These are phyloP conservation scores for Hylodesmum podocarpum DNA, from an alignment of 306 rosid species.

Conservation along the genomic window DNA sequence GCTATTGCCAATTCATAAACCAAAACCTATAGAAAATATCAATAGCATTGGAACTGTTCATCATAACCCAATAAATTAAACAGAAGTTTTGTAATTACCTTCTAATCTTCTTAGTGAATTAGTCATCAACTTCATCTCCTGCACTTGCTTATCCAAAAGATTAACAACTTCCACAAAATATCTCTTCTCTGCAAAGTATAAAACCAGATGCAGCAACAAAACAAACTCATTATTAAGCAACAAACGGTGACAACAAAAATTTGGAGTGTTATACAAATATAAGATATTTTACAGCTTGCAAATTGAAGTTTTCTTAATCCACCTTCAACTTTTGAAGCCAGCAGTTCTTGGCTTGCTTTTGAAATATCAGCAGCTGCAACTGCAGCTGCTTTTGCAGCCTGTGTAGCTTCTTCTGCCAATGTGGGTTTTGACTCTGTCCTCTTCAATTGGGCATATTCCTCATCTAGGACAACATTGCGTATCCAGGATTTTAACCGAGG, in stretches of 20 bases:
- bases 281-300: conserved; percentile 1
- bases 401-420: conserved; percentile 67
- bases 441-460: conserved; percentile 44
- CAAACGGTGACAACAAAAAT: conserved; percentile 9
- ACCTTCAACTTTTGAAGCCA: conserved; percentile 70
- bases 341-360: conserved; percentile 68
- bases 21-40: neutral
- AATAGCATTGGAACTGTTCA: neutral
- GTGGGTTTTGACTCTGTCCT: conserved; percentile 52
- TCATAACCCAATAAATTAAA: conserved; percentile 12
- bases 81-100: conserved; percentile 46
- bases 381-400: conserved; percentile 86
- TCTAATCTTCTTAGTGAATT: conserved; percentile 63
- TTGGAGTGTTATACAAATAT: neutral
- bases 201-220: conserved; percentile 25
- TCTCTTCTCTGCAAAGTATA: conserved; percentile 54
- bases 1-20: neutral
- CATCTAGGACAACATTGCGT: conserved; percentile 66
- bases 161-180: conserved; percentile 49
- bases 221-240: conserved; percentile 15
- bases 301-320: conserved; percentile 19
- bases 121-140: conserved; percentile 81
- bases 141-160: conserved; percentile 64
- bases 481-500: conserved; percentile 84
- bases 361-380: conserved; percentile 81